phyloP scores from a whole-genome alignment of 352 stramenopile species.

The Phytophthora citrophthora region DNA sequence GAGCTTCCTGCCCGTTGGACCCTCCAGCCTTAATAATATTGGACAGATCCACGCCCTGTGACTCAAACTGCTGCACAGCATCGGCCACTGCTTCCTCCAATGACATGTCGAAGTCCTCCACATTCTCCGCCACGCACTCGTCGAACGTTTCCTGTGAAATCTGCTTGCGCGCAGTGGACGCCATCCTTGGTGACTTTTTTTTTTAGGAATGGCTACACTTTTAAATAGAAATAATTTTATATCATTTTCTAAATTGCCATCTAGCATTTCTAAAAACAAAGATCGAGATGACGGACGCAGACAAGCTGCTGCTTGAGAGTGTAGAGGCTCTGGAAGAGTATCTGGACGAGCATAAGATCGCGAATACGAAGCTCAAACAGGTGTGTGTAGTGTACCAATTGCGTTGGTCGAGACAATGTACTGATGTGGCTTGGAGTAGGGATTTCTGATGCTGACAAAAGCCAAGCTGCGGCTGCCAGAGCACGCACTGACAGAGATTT shows the following conservation, averaged over 20 bases:
- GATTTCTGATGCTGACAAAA: constrained; percentile 76
- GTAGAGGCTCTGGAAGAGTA: constrained; percentile 62
- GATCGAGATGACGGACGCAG: constrained; percentile 23
- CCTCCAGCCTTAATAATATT: constrained; percentile 74
- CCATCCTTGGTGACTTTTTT: neutral
- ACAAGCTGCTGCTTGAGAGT: constrained; percentile 47
- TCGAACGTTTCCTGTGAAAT: constrained; percentile 93
- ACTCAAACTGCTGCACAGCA: constrained; percentile 86
- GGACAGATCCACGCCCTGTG: constrained; percentile 86
- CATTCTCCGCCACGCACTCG: constrained; percentile 89
- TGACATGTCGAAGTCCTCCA: constrained; percentile 91
- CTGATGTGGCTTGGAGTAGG: constrained; percentile 40
- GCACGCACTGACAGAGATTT: constrained; percentile 63
- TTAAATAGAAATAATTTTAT: constrained; percentile 12
- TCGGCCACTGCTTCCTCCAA: constrained; percentile 80
- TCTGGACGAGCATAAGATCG: constrained; percentile 54
- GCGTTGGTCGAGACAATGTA: neutral
- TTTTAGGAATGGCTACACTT: neutral
- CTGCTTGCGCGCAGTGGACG: constrained; percentile 44
- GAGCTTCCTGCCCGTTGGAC: constrained; percentile 16
- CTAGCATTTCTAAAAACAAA: constrained; percentile 10
- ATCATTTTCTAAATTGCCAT: neutral
- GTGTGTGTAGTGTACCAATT: constrained; percentile 18
- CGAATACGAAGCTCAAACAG: constrained; percentile 60
- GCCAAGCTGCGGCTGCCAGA: constrained; percentile 53